Percentiles rank a stretch among this genome's conserved stretches.
phyloP scores from a whole-genome alignment of 768 basidiomycete species.

The Myochromella boudieri region DNA sequence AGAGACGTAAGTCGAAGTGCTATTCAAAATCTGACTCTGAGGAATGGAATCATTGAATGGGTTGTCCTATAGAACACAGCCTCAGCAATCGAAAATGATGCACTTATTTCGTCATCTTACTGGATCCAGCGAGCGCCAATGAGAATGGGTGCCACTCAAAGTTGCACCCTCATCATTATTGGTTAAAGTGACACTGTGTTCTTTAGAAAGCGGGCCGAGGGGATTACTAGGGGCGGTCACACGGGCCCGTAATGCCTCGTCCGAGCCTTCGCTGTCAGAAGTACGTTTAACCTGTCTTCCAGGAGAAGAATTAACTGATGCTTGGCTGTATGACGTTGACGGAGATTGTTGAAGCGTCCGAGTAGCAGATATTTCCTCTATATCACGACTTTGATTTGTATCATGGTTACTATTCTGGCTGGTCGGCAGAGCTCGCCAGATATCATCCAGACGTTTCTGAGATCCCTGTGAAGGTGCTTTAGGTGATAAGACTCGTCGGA shows the following conservation, averaged over 20 bases:
- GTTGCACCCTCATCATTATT: neutral
- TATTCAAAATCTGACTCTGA: slow-evolving; percentile 10
- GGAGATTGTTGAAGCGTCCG: neutral
- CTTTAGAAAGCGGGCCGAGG: neutral
- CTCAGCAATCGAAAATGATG: neutral
- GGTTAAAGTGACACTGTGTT: slow-evolving; percentile 1
- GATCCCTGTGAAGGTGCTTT: neutral
- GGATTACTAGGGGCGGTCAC: slow-evolving; percentile 9
- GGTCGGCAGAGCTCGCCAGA: no score
- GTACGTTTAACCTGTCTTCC: neutral
- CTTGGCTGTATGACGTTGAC: neutral
- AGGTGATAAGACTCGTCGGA: slow-evolving; percentile 1
- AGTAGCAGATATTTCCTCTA: no score
- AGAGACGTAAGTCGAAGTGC: slow-evolving; percentile 2
- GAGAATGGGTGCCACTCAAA: neutral
- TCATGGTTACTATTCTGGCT: no score
- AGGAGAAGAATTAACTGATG: neutral
- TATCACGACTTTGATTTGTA: no score
- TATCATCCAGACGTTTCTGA: no score
- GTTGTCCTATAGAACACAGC: slow-evolving; percentile 9
- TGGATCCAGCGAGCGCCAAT: slow-evolving; percentile 6
- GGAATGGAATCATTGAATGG: slow-evolving; percentile 4
- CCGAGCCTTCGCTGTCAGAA: neutral
- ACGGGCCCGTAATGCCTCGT: slow-evolving; percentile 8
- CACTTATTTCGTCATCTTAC: slow-evolving; percentile 5